These are phyloP conservation scores for Thielaviopsis euricoi DNA, from an alignment of 2,329 filamentous ascomycete species.

Conservation along the genomic window DNA sequence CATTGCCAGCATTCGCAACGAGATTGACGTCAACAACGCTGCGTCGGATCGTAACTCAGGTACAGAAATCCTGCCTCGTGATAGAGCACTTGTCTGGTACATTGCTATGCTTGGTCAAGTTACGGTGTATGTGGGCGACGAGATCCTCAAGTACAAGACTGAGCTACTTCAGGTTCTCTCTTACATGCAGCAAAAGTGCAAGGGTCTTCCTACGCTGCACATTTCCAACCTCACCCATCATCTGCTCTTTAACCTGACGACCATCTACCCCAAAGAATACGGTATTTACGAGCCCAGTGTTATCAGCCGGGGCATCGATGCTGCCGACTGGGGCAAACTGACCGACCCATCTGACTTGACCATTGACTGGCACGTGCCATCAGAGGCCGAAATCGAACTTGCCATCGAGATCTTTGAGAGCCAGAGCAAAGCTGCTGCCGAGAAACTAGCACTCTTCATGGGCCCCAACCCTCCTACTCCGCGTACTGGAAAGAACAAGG, in stretches of 20 bases:
- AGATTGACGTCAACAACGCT: constrained; percentile 92
- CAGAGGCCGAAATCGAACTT: constrained; percentile 65
- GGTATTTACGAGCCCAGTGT: constrained; percentile 70
- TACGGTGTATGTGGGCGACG: constrained; percentile 83
- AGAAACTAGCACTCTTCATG: constrained; percentile 63
- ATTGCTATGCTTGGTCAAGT: constrained; percentile 96
- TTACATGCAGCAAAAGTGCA: constrained; percentile 94
- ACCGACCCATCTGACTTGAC: constrained; percentile 59
- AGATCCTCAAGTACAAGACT: constrained; percentile 75
- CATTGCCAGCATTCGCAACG: constrained; percentile 79
- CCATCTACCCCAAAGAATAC: constrained; percentile 85
- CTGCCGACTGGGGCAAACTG: constrained; percentile 72
- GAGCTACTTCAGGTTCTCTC: constrained; percentile 81
- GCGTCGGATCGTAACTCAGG: constrained; percentile 89
- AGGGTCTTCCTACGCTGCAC: constrained; percentile 84
- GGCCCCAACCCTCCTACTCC: constrained; percentile 68
- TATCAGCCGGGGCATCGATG: constrained; percentile 52
- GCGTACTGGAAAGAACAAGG: constrained; percentile 87
- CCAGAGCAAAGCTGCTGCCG: constrained; percentile 61
- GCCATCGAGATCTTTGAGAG: constrained; percentile 78
- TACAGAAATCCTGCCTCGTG: constrained; percentile 79
- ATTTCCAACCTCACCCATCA: constrained; percentile 98
- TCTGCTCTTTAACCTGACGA: constrained; percentile 80
- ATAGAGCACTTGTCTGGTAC: constrained; percentile 90
- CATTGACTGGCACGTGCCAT: constrained; percentile 83